These are phyloP conservation scores for Phytopythium boreale DNA, from an alignment of 352 stramenopile species.

Conservation along the genomic window DNA sequence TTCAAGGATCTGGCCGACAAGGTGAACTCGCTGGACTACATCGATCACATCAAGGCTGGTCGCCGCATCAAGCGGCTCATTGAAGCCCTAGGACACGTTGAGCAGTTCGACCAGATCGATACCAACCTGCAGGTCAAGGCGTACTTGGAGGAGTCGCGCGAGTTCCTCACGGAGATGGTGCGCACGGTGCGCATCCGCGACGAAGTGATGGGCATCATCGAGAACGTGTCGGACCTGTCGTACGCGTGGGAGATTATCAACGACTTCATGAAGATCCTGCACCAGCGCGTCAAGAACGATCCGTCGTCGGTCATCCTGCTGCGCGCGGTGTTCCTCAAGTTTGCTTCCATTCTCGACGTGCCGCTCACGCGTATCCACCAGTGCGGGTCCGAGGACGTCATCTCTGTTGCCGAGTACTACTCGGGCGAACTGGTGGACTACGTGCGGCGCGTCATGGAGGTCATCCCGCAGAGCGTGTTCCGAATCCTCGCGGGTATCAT, in stretches of 20 bases:
- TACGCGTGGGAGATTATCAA: constrained; percentile 95
- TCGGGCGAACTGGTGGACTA: constrained; percentile 93
- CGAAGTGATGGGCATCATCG: constrained; percentile 90
- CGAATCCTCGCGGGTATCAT: constrained; percentile 92
- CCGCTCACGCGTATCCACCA: constrained; percentile 92
- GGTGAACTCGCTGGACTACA: constrained; percentile 88
- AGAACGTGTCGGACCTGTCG: constrained; percentile 93
- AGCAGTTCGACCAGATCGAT: constrained; percentile 96
- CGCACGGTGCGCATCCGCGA: constrained; percentile 92
- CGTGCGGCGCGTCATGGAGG: constrained; percentile 92
- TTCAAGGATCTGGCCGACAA: constrained; percentile 91
- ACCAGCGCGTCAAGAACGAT: constrained; percentile 91
- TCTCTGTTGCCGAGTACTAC: constrained; percentile 93
- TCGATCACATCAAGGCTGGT: constrained; percentile 92
- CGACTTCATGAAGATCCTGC: constrained; percentile 93
- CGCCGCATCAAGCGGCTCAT: constrained; percentile 94
- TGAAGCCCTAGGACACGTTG: constrained; percentile 91
- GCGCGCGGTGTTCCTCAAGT: constrained; percentile 93
- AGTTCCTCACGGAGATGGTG: constrained; percentile 94
- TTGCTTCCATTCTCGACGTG: constrained; percentile 93
- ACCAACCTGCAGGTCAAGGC: constrained; percentile 94
- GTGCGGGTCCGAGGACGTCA: constrained; percentile 89
- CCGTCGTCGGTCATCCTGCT: constrained; percentile 92
- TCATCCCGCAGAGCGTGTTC: constrained; percentile 95
- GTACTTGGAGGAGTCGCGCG: constrained; percentile 90